Evolutionary conservation across 345 rosid species (phyloP), one percentile per base, ranked within the genome.

Genomic region (Linum trigynum): DNA sequence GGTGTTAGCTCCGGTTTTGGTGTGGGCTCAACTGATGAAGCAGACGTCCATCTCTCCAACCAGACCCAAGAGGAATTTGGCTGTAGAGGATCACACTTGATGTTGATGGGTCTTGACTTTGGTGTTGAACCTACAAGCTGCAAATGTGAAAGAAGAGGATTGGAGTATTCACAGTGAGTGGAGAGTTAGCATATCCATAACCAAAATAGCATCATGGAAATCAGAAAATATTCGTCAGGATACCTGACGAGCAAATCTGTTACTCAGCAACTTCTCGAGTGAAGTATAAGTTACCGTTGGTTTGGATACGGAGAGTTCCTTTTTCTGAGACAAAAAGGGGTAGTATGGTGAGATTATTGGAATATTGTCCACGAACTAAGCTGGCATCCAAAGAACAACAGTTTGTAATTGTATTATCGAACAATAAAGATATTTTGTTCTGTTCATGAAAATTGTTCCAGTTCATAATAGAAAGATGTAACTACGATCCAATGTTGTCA

Each of bases 41-140:
- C 86, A 59, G 88, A 69, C 95, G 85, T 87, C 97, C 99, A 91
- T 65, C 99, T 82, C 85, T 90, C 97, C 82, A 94, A 76, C 97
- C 97, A 94, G 72, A 71, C 82, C 99, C 99, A 94, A 61, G 88
- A 82, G 71, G 92, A 84, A 74, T 85, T 83, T 42, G 86, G 87
- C 64, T 89, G 85, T 23, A 82, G 77, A 56, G 88, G 74, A 80
- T 94, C 97, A 68, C 97, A 86, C 77, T 94, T 94, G 69, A 94
- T 77, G 67, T 64, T 66, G 62, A 90, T 82, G 67, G 87, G 83
- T 75, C 76, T 83, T 38, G 71, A 71, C 84, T 83, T 86, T 7
- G 90, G 90, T 39, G 85, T 81, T 69, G 97, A 85, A 59, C 85
- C 83, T 87, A 91, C 77, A 65, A 94, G 81, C 99, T 94, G 74